These are phyloP conservation scores for Phytophthora foliorum DNA, from an alignment of 352 stramenopile genomes.

Conservation along the genomic window DNA sequence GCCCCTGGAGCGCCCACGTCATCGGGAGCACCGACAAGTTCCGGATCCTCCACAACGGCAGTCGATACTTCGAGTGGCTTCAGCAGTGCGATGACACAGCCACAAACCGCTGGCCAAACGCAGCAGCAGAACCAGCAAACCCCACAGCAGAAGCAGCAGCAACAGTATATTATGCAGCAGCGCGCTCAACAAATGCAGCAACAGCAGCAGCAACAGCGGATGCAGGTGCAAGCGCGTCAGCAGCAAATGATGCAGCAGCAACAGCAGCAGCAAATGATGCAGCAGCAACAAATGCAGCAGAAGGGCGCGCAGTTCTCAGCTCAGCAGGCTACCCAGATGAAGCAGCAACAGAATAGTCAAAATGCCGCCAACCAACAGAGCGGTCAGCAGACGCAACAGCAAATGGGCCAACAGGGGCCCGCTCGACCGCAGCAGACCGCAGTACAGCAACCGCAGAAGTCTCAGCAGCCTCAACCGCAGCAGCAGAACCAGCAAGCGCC, in stretches of 20 bases:
- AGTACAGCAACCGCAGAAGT: slow-evolving; percentile 32
- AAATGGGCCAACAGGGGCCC: slow-evolving; percentile 43
- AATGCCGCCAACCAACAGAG: slow-evolving; percentile 49
- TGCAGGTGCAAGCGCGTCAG: slow-evolving; percentile 37
- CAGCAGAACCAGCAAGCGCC: slow-evolving; percentile 33
- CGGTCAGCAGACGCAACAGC: slow-evolving; percentile 51
- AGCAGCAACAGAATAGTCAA: slow-evolving; percentile 47
- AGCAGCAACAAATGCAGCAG: slow-evolving; percentile 56
- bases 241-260: slow-evolving; percentile 59
- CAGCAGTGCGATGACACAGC: slow-evolving; percentile 36
- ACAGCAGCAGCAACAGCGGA: slow-evolving; percentile 56
- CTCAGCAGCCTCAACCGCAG: slow-evolving; percentile 27
- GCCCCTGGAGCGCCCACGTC: slow-evolving; percentile 10
- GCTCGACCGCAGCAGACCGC: slow-evolving; percentile 35
- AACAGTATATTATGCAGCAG: slow-evolving; percentile 65
- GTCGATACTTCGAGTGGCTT: slow-evolving; percentile 24
- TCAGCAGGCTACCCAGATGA: slow-evolving; percentile 38
- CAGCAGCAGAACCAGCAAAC: slow-evolving; percentile 46
- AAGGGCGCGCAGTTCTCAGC: slow-evolving; percentile 37
- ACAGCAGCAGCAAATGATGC: slow-evolving; percentile 60
- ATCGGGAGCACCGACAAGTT: slow-evolving; percentile 16
- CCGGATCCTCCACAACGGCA: slow-evolving; percentile 22
- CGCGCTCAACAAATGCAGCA: slow-evolving; percentile 65
- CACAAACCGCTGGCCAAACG: slow-evolving; percentile 23
- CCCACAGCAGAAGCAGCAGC: slow-evolving; percentile 52